Base-by-base conservation (phyloP, 352 stramenopile species). In the Hyaloperonospora arabidopsidis region DNA sequence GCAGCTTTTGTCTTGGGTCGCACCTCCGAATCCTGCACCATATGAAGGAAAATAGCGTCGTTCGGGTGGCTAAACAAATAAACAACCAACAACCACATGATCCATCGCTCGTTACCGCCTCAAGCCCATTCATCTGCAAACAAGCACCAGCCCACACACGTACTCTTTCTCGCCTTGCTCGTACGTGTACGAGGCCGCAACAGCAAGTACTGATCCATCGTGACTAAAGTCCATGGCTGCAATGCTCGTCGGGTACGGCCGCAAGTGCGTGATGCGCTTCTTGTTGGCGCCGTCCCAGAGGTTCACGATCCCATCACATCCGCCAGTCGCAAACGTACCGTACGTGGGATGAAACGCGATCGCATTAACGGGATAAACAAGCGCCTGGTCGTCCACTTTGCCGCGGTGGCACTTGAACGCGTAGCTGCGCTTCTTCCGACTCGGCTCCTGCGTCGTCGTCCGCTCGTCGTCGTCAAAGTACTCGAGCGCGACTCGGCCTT, bases 391-490 rank as follows among this genome's bases (percentile, higher is more conserved):
- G 52, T 86, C 74, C 40, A 89, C 62, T 58, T 92, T 91, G 54
- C 90, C 85, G 32, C 96, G 84, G 70, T 98, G 96, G 67, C 96
- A 99, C 67, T 98, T 98, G 79, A 99, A 99, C 32, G 95, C 93
- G 69, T 98, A 98, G 59, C 92, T 97, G 45, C 68, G 69, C 59
- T 81, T 83, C 46, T 73, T 74, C 44, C 65, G 50, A 50, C 62
- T 35, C 34, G 19, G 2, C 34, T 60, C 49, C 7, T 45, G 56
- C 22, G n/a, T 39, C 15, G 10, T 13, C 14, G 35, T 32, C 25
- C 4, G 4, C 4, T 32, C 11, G 14, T 65, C 64, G 34, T 92
- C 81, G 21, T 85, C 70, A 52, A 98, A 78, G 70, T 98, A 98
- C 69, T 98, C 95, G 46, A 99, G 91, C 13, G 90, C 94, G 13